Evolutionary conservation across 75 land plant genomes (phyloP), one percentile per base, ranked within the genome.

Genomic region (Gnetum montanum): DNA sequence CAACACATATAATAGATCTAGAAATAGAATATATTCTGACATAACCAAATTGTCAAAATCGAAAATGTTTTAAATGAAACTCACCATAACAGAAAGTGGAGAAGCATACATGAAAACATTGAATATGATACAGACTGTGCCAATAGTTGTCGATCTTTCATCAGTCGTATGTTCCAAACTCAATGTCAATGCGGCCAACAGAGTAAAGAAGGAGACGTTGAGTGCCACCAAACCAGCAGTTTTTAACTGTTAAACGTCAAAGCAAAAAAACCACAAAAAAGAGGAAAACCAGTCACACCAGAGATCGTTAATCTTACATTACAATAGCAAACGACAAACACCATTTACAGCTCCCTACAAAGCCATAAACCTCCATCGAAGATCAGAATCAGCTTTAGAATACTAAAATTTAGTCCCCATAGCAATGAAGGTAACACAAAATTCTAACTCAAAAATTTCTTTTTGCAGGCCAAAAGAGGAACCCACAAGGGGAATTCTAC

Each of bases 71-170:
- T 41, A 41, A 41, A 41, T 30, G 1, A 27, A 49, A 29, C n/a
- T 68, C 61, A 71, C 74, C 90, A 85, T 83, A 69, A 73, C 72
- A n/a, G 72, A 16, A 13, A 88, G 60, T 3, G 93, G 93, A 0
- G 93, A 54, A 18, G 77, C 81, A 35, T 88, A 88, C 93, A 88
- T 88, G 45, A 34, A 31, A 6, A 66, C 62, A 19, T 61, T 40
- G 54, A 83, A 66, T 43, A 78, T 48, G 23, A 75, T 56, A 27
- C 67, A 62, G 2, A 79, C 31, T 23, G 65, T 18, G 1, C 86
- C 86, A 2, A 83, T 60, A 31, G 79, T 56, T 12, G 51, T 35
- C 11, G 70, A 46, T 44, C 79, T 56, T 24, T 4, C 31, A 4
- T 54, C 46, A 12, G 27, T 31, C 1, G 61, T 51, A 37, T 64